These are phyloP conservation scores for Linderniella brevidens DNA, from an alignment of 257 asterid species.

Conservation along the genomic window DNA sequence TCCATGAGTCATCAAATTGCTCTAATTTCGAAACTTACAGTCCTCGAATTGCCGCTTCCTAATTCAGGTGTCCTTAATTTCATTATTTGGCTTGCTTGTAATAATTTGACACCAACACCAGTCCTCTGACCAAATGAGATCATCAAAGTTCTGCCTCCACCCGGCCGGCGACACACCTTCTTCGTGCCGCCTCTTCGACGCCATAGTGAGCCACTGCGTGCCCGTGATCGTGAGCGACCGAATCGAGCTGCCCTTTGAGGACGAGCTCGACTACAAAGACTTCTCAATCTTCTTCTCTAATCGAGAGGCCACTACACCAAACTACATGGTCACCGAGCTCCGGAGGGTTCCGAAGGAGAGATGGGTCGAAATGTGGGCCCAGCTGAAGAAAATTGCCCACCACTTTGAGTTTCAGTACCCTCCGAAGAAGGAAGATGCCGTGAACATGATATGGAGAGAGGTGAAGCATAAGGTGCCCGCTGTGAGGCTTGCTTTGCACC, in stretches of 20 bases:
- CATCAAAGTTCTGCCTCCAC: slow-evolving; percentile 75
- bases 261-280: slow-evolving; percentile 70
- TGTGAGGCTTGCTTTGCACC: slow-evolving; percentile 50
- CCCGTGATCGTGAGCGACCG: slow-evolving; percentile 86
- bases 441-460: slow-evolving; percentile 87
- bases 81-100: slow-evolving; percentile 4
- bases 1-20: no score
- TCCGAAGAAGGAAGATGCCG: slow-evolving; percentile 63
- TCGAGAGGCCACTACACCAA: slow-evolving; percentile 42
- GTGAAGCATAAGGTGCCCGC: slow-evolving; percentile 56
- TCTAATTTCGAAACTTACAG: no score
- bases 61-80: slow-evolving; percentile 13
- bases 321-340: slow-evolving; percentile 48
- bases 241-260: slow-evolving; percentile 83
- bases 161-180: slow-evolving; percentile 99
- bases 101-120: no score
- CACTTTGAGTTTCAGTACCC: slow-evolving; percentile 84
- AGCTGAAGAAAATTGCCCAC: slow-evolving; percentile 42
- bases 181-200: slow-evolving; percentile 91
- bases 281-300: slow-evolving; percentile 75
- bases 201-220: slow-evolving; percentile 85
- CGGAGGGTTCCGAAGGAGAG: slow-evolving; percentile 30
- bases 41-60: no score
- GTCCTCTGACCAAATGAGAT: slow-evolving; percentile 79
- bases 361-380: slow-evolving; percentile 71